Evolutionary conservation across 202 grass and related monocot species (phyloP).

Genomic region (Tripidium arundinaceum): DNA sequence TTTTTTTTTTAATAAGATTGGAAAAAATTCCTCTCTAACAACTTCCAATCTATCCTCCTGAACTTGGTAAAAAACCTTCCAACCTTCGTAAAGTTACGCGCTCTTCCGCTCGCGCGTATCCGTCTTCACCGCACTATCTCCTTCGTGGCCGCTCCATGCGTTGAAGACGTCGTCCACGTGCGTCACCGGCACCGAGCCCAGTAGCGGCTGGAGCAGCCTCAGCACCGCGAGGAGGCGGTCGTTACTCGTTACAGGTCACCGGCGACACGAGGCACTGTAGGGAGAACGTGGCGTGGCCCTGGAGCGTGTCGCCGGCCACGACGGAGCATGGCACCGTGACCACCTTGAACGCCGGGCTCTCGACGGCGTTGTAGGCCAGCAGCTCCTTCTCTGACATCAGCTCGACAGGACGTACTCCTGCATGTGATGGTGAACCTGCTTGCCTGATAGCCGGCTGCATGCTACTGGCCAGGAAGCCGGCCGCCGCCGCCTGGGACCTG

Average conservation of each 20-base stretch:
- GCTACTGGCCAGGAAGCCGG: no score
- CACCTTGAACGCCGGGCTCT: slow-evolving; percentile 37
- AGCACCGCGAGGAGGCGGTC: neutral
- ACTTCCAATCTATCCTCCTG: no score
- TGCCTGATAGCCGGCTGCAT: no score
- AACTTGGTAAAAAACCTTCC: no score
- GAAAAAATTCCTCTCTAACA: no score
- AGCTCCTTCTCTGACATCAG: slow-evolving; percentile 44
- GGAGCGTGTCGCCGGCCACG: slow-evolving; percentile 35
- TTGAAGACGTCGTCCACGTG: slow-evolving; percentile 54
- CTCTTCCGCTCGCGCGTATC: no score
- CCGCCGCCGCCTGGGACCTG: no score
- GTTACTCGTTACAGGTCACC: slow-evolving; percentile 8
- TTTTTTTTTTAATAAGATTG: no score
- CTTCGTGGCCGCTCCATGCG: slow-evolving; percentile 46
- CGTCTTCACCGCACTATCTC: no score
- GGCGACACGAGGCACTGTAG: slow-evolving; percentile 16
- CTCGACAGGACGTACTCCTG: slow-evolving; percentile 41
- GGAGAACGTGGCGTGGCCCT: neutral
- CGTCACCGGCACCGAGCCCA: slow-evolving; percentile 48
- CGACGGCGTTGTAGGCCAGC: slow-evolving; percentile 2
- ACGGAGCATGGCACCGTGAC: slow-evolving; percentile 43
- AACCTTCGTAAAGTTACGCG: no score
- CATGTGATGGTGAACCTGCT: neutral
- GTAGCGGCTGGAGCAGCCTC: slow-evolving; percentile 31